phyloP scores from a whole-genome alignment of 1,284 basidiomycete species.

The Cryptococcus sp. region DNA sequence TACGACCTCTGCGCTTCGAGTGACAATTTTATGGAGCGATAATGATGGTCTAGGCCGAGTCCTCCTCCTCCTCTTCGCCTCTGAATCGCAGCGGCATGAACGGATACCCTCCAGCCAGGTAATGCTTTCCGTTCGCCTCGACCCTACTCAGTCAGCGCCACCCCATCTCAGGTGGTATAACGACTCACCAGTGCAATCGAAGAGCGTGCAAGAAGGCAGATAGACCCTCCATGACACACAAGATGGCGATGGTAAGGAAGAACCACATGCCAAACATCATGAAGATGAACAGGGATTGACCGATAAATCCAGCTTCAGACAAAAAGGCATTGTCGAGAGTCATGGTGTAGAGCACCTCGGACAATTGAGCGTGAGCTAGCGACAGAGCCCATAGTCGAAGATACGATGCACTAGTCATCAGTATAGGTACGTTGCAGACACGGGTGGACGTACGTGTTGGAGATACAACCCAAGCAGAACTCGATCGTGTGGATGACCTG shows the following conservation, averaged over 20 bases:
- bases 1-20: no score
- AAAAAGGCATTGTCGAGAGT: constrained; percentile 59
- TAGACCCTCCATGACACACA: constrained; percentile 92
- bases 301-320: constrained; percentile 48
- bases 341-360: constrained; percentile 90
- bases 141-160: constrained; percentile 55
- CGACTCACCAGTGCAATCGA: constrained; percentile 77
- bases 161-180: no score
- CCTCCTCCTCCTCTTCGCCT: constrained; percentile 21
- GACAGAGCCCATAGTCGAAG: constrained; percentile 98
- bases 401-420: constrained; percentile 68
- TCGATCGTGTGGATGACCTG: constrained; percentile 98
- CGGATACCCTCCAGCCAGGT: constrained; percentile 74
- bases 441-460: constrained; percentile 62
- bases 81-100: constrained; percentile 47
- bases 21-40: no score
- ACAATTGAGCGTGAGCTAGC: constrained; percentile 93
- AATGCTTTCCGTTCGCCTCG: constrained; percentile 95
- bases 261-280: constrained; percentile 78
- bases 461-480: constrained; percentile 97
- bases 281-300: constrained; percentile 56
- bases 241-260: constrained; percentile 62
- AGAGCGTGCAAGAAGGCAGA: constrained; percentile 91
- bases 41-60: constrained; percentile 2
- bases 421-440: not conserved